Evolutionary conservation across 352 stramenopile species (phyloP).

Genomic region (Phytophthora cryptogea): DNA sequence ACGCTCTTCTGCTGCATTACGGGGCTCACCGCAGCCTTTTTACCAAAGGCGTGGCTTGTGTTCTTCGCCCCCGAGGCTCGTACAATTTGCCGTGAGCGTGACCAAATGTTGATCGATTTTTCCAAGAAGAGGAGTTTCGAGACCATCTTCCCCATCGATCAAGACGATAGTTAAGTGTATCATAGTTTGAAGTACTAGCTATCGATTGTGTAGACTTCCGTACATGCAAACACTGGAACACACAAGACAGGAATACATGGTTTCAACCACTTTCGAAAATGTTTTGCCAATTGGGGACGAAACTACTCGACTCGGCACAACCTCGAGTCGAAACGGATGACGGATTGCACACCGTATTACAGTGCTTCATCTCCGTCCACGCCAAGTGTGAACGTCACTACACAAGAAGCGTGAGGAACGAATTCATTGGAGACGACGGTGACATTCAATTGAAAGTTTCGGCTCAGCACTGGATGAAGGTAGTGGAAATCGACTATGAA

Average conservation of each 20-base stretch:
- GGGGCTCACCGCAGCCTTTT: slow-evolving; percentile 37
- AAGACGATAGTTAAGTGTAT: slow-evolving; percentile 17
- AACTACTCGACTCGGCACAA: slow-evolving; percentile 3
- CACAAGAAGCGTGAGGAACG: not conserved
- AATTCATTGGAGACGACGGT: not conserved
- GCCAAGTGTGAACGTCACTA: not conserved
- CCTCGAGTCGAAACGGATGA: slow-evolving; percentile 15
- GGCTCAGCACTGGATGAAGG: slow-evolving; percentile 9
- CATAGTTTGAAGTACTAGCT: not conserved
- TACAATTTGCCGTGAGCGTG: slow-evolving; percentile 57
- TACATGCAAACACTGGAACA: not conserved
- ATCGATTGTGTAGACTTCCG: not conserved
- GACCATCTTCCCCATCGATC: slow-evolving; percentile 48
- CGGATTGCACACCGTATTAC: slow-evolving; percentile 4
- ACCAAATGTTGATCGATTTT: slow-evolving; percentile 35
- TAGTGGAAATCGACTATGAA: slow-evolving; percentile 17
- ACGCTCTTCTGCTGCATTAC: slow-evolving; percentile 38
- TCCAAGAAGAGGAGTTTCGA: slow-evolving; percentile 32
- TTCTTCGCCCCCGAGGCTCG: slow-evolving; percentile 44
- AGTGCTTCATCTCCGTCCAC: slow-evolving; percentile 1
- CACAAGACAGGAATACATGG: slow-evolving; percentile 18
- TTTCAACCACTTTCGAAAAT: slow-evolving; percentile 3
- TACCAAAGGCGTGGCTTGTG: slow-evolving; percentile 37
- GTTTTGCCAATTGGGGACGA: slow-evolving; percentile 4
- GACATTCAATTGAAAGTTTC: not conserved